Conservation (phyloP, 176 grass and related monocot species). For the Ensete ventricosum region DNA sequence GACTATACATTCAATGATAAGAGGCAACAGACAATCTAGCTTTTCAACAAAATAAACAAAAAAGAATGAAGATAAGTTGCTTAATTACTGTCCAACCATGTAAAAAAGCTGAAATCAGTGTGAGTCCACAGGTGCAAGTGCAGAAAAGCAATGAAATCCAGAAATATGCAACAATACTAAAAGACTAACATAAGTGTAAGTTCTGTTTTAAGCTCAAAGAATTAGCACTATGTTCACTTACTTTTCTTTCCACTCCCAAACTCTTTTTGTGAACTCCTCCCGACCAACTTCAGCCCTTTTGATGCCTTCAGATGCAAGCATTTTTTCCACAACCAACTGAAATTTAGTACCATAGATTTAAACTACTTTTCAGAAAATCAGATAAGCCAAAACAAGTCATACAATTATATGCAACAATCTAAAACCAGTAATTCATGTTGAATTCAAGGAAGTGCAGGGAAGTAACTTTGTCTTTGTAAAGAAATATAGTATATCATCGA, state of each 20-base stretch:
- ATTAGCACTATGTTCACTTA: conserved; percentile 29
- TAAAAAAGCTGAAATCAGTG: no score
- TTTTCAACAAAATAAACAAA: no score
- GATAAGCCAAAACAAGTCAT: background rate
- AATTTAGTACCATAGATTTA: conserved; percentile 17
- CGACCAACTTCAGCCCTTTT: conserved; percentile 87
- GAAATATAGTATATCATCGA: no score
- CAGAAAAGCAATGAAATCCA: no score
- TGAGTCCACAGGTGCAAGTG: no score
- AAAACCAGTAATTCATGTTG: background rate
- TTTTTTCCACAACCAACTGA: conserved; percentile 98
- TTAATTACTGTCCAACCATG: no score
- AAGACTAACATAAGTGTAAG: background rate
- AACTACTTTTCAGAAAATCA: background rate
- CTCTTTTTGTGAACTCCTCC: conserved; percentile 86
- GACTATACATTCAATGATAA: no score
- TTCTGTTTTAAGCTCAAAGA: background rate
- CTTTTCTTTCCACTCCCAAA: conserved; percentile 99
- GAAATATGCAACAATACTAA: no score
- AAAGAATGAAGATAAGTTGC: no score
- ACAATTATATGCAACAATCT: background rate
- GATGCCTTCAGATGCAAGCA: conserved; percentile 87
- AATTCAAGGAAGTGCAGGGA: background rate
- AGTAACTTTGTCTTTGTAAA: background rate
- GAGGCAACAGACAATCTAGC: no score